Percentiles rank a stretch among this genome's conserved stretches.
Conservation (phyloP, 2,329 filamentous ascomycete species). For the Colletotrichum tamarilloi region DNA sequence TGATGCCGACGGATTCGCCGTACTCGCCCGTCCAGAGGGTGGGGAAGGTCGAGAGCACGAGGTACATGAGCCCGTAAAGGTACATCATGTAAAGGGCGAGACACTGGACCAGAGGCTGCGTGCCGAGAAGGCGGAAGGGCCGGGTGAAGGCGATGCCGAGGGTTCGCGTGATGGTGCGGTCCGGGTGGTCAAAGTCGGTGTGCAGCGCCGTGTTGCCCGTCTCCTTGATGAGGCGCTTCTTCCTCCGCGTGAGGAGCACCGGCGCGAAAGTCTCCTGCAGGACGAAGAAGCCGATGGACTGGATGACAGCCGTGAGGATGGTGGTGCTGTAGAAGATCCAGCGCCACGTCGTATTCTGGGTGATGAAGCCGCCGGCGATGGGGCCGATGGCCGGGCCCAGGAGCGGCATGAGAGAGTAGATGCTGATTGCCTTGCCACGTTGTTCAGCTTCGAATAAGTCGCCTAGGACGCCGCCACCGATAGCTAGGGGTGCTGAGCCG, state of each 20-base stretch:
- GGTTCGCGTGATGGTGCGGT: constrained; percentile 37
- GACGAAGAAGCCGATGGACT: constrained; percentile 66
- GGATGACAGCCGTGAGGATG: constrained; percentile 70
- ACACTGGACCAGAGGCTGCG: constrained; percentile 59
- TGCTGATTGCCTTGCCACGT: constrained; percentile 51
- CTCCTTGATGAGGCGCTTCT: constrained; percentile 64
- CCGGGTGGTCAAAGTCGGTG: constrained; percentile 64
- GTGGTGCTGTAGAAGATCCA: constrained; percentile 79
- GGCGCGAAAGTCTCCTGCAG: constrained; percentile 76
- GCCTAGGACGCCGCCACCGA: constrained; percentile 53
- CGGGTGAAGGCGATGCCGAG: constrained; percentile 48
- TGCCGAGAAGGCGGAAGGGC: constrained; percentile 57
- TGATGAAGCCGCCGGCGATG: constrained; percentile 74
- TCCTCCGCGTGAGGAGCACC: constrained; percentile 68
- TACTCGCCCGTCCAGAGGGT: constrained; percentile 57
- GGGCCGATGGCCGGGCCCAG: constrained; percentile 76
- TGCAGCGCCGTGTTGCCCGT: constrained; percentile 63
- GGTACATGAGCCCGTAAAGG: constrained; percentile 62
- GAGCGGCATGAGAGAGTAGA: constrained; percentile 52
- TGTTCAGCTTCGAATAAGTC: constrained; percentile 55
- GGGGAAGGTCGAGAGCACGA: constrained; percentile 62
- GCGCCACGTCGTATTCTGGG: constrained; percentile 73
- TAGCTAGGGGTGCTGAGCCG: constrained; percentile 53
- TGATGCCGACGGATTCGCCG: constrained; percentile 52
- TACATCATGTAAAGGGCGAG: constrained; percentile 59